These are phyloP conservation scores for Intubia oerlemansii DNA, from an alignment of 2,329 filamentous ascomycete genomes.

Conservation along the genomic window DNA sequence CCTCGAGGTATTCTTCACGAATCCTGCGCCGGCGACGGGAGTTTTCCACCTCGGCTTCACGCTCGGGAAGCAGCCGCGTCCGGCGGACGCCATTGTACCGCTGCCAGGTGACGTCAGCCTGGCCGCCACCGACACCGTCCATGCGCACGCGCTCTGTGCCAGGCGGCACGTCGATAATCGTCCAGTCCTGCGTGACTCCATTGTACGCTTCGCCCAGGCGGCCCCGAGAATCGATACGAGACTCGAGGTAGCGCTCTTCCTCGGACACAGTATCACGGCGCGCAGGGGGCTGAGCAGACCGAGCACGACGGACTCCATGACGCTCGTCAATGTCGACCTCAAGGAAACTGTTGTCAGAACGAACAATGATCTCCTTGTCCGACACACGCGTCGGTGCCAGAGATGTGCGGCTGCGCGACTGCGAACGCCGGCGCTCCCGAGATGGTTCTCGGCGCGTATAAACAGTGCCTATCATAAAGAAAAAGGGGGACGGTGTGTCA, in stretches of 20 bases:
- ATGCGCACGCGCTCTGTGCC: conserved; percentile 66
- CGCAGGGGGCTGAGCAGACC: conserved; percentile 24
- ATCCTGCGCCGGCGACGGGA: too few relatives aligned
- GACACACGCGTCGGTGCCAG: conserved; percentile 15
- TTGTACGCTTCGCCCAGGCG: conserved; percentile 53
- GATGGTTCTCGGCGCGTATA: conserved; percentile 27
- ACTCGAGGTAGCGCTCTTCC: conserved; percentile 40
- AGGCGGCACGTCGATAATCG: conserved; percentile 64
- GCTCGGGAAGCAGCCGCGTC: conserved; percentile 51
- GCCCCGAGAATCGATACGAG: conserved; percentile 34
- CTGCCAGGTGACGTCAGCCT: conserved; percentile 58
- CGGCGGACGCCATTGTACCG: conserved; percentile 59
- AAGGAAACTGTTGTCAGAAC: conserved; percentile 29
- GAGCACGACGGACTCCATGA: conserved; percentile 5
- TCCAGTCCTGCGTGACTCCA: conserved; percentile 57
- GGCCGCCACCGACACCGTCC: conserved; percentile 57
- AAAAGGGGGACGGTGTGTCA: too few relatives aligned
- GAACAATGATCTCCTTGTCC: conserved; percentile 48
- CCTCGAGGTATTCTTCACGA: too few relatives aligned
- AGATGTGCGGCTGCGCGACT: conserved; percentile 15
- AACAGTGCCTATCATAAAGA: conserved; percentile 17
- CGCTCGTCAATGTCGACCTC: conserved; percentile 20
- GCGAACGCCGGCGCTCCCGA: conserved; percentile 23
- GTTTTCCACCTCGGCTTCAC: conserved; percentile 25
- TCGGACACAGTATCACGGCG: conserved; percentile 31